Evolutionary conservation across 2,329 filamentous ascomycete genomes (phyloP).

Genomic region (Apiospora koreana): DNA sequence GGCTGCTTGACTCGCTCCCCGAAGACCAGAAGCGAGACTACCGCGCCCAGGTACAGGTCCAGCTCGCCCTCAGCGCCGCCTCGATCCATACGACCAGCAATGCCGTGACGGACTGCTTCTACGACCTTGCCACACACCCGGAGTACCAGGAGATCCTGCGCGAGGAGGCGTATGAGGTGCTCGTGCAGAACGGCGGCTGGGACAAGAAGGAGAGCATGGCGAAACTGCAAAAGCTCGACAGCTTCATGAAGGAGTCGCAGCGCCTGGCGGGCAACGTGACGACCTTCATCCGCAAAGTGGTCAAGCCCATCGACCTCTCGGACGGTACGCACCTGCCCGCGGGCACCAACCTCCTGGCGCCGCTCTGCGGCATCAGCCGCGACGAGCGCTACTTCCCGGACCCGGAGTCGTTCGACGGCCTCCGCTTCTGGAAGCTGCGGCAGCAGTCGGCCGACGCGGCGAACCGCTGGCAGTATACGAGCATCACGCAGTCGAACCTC

Average conservation of each 20-base stretch:
- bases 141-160: constrained; percentile 52
- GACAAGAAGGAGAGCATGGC: constrained; percentile 37
- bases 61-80: constrained; percentile 47
- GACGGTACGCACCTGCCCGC: constrained; percentile 52
- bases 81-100: constrained; percentile 54
- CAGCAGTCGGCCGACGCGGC: constrained; percentile 22
- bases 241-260: constrained; percentile 41
- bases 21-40: constrained; percentile 37
- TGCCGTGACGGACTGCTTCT: constrained; percentile 50
- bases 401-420: constrained; percentile 38
- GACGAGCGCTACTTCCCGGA: constrained; percentile 39
- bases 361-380: constrained; percentile 35
- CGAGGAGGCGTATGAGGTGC: constrained; percentile 46
- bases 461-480: constrained; percentile 33
- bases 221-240: constrained; percentile 42
- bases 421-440: constrained; percentile 40
- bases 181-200: constrained; percentile 37
- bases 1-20: constrained; percentile 42
- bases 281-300: constrained; percentile 52
- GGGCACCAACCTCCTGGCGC: constrained; percentile 44
- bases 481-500: constrained; percentile 37
- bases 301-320: constrained; percentile 52
- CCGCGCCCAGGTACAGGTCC: constrained; percentile 40
- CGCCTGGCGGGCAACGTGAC: constrained; percentile 36
- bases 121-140: constrained; percentile 51